A percentile compares a stretch with the other conserved stretches of the same genome.
Evolutionary conservation across 2,329 filamentous ascomycete genomes (phyloP).

Genomic region (Rutstroemia sydowiana): DNA sequence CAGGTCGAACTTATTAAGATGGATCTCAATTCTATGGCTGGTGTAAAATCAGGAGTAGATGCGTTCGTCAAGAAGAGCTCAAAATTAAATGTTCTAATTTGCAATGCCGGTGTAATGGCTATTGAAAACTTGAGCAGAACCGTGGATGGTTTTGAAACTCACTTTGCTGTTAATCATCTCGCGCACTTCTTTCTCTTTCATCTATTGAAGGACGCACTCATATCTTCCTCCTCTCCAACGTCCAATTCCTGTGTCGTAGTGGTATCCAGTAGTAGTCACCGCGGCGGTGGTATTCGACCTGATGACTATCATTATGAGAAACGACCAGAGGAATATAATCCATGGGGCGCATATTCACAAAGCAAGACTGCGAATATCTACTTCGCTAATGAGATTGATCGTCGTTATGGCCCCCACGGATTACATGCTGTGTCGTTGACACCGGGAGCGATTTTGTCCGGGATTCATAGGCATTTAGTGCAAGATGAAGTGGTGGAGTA

Average conservation of each 20-base stretch:
- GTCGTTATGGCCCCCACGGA: slow-evolving; percentile 33
- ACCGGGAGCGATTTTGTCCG: slow-evolving; percentile 32
- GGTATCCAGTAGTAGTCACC: slow-evolving; percentile 38
- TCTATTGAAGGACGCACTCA: slow-evolving; percentile 37
- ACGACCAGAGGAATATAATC: slow-evolving; percentile 30
- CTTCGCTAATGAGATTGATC: slow-evolving; percentile 40
- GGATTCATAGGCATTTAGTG: slow-evolving; percentile 22
- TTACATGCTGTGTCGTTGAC: slow-evolving; percentile 36
- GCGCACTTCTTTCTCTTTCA: slow-evolving; percentile 47
- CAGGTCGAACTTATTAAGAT: slow-evolving; percentile 28
- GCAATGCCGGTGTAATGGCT: slow-evolving; percentile 17
- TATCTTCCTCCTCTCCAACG: slow-evolving; percentile 31
- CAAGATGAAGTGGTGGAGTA: background rate
- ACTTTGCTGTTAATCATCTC: slow-evolving; percentile 46
- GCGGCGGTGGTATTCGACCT: slow-evolving; percentile 32
- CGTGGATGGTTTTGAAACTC: slow-evolving; percentile 41
- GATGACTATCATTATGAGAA: slow-evolving; percentile 14
- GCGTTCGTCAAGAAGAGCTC: slow-evolving; percentile 12
- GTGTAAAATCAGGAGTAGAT: slow-evolving; percentile 25
- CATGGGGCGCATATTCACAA: slow-evolving; percentile 34
- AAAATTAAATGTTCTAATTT: background rate
- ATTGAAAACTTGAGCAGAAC: slow-evolving; percentile 22
- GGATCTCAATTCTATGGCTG: slow-evolving; percentile 29
- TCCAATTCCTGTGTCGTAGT: slow-evolving; percentile 41
- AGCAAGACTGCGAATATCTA: slow-evolving; percentile 40